These are phyloP conservation scores for Dothiorella sarmentorum DNA, from an alignment of 2,329 filamentous ascomycete species.

Conservation along the genomic window DNA sequence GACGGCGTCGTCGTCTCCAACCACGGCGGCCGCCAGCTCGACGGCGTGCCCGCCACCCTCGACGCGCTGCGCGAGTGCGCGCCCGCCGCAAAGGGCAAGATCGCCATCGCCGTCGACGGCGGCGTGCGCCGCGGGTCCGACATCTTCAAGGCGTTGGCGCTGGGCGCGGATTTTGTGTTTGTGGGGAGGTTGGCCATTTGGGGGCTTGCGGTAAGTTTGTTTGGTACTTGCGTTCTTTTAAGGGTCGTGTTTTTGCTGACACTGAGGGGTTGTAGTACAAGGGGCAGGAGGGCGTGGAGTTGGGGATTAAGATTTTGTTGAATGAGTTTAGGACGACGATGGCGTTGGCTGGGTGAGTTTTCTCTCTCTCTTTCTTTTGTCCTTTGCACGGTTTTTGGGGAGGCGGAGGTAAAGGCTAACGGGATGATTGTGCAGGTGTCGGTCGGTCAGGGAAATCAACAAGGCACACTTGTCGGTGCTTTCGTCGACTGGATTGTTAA, in stretches of 20 bases:
- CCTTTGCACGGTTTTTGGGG: no score
- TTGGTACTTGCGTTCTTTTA: no score
- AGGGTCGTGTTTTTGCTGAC: slow-evolving; percentile 10
- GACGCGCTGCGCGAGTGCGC: slow-evolving; percentile 46
- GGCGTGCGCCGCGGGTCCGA: slow-evolving; percentile 56
- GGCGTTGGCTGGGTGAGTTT: slow-evolving; percentile 28
- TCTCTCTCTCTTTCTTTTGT: no score
- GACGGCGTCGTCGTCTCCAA: slow-evolving; percentile 53
- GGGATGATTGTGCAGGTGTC: background rate
- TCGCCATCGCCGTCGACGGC: slow-evolving; percentile 61
- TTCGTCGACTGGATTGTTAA: background rate
- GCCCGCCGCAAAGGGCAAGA: slow-evolving; percentile 40
- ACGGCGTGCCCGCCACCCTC: slow-evolving; percentile 53
- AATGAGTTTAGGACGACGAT: slow-evolving; percentile 31
- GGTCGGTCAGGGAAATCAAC: slow-evolving; percentile 18
- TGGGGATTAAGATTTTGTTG: slow-evolving; percentile 43
- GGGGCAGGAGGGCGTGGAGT: slow-evolving; percentile 37
- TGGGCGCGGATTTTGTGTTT: slow-evolving; percentile 51
- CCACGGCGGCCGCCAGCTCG: slow-evolving; percentile 57
- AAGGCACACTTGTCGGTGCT: slow-evolving; percentile 8
- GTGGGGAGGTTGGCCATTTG: slow-evolving; percentile 49
- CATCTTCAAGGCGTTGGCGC: slow-evolving; percentile 55
- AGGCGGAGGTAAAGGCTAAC: background rate
- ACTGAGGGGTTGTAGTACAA: slow-evolving; percentile 31
- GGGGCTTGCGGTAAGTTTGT: slow-evolving; percentile 45